These are phyloP conservation scores for Discostella stelligera DNA, from an alignment of 352 stramenopile species.

Conservation along the genomic window DNA sequence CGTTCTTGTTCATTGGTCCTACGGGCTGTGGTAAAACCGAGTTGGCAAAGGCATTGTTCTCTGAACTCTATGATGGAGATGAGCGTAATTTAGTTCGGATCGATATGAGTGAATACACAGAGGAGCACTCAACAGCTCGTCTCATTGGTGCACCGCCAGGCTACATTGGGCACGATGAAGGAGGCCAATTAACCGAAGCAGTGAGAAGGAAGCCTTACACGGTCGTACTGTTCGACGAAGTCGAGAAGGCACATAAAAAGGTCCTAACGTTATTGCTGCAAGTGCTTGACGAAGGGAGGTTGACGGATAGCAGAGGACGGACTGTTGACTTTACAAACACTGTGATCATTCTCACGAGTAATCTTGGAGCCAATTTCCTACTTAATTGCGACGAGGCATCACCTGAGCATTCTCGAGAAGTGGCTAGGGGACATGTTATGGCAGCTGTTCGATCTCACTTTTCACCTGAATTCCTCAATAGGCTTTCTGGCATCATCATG, in stretches of 20 bases:
- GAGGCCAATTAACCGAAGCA: conserved; percentile 94
- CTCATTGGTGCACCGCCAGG: conserved; percentile 93
- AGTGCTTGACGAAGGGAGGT: conserved; percentile 94
- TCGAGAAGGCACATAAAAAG: conserved; percentile 96
- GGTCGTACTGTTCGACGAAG: conserved; percentile 95
- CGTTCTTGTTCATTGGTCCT: conserved; percentile 94
- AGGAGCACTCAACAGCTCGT: conserved; percentile 90
- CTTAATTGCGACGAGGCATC: conserved; percentile 66
- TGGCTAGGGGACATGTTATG: conserved; percentile 84
- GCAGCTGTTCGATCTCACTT: conserved; percentile 87
- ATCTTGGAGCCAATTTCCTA: conserved; percentile 91
- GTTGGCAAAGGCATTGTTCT: conserved; percentile 91
- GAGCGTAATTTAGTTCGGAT: conserved; percentile 92
- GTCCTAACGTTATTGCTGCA: conserved; percentile 96
- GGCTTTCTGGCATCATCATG: conserved; percentile 94
- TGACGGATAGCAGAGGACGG: conserved; percentile 94
- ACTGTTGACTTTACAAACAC: conserved; percentile 97
- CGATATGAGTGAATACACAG: conserved; percentile 98
- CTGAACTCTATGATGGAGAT: conserved; percentile 93
- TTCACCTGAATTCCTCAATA: conserved; percentile 94
- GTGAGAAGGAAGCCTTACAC: conserved; percentile 94
- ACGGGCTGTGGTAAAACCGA: conserved; percentile 87
- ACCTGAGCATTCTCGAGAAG: conserved; percentile 44
- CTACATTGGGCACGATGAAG: conserved; percentile 94
- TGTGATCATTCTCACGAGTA: conserved; percentile 97